Evolutionary conservation across 2,329 filamentous ascomycete species (phyloP), one percentile per base, ranked within the genome.

Genomic region (Aureobasidium zeae): DNA sequence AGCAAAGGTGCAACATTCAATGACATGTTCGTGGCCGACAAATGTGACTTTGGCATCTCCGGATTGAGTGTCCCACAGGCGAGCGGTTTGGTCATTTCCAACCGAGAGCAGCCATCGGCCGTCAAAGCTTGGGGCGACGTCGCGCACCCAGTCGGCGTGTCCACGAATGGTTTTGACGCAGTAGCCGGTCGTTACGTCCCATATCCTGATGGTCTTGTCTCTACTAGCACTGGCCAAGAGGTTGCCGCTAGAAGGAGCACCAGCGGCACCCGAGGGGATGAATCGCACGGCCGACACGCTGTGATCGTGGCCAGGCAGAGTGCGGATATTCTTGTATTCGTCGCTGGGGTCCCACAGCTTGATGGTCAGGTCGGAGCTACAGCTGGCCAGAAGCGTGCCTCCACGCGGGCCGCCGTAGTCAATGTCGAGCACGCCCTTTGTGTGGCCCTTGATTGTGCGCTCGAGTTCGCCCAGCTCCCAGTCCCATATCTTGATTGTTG

Each of bases 401-500:
- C 85, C 83, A 57, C 83, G 73, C 1, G 86, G 86, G 0, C 88
- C 88, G 26, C 89, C 88, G 64, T 84, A 95, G 57, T 95, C 88
- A 25, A 94, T 77, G 58, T 94, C 87, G 20, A 91, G 67, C 1
- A 95, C 86, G 3, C 86, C 78, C 58, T 84, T 87, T 4, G 87
- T 95, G 57, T 95, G 89, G 1, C 86, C 87, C 60, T 95, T 95
- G 46, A 95, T 75, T 0, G 88, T 95, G 49, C 82, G 72, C 61
- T 95, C 88, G 3, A 94, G 71, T 63, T 95, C 88, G 35, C 89
- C 89, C 17, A 93, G 67, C 57, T 95, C 88, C 83, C 87, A 95
- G 58, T 95, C 88, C 88, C 88, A 95, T 44, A 95, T 88, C 58
- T 95, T 95, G 62, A 96, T 94, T 6, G 84, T 94, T 44, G 78